Base-by-base conservation (phyloP, 2,329 filamentous ascomycete species). In the Stachybotrys elegans region DNA sequence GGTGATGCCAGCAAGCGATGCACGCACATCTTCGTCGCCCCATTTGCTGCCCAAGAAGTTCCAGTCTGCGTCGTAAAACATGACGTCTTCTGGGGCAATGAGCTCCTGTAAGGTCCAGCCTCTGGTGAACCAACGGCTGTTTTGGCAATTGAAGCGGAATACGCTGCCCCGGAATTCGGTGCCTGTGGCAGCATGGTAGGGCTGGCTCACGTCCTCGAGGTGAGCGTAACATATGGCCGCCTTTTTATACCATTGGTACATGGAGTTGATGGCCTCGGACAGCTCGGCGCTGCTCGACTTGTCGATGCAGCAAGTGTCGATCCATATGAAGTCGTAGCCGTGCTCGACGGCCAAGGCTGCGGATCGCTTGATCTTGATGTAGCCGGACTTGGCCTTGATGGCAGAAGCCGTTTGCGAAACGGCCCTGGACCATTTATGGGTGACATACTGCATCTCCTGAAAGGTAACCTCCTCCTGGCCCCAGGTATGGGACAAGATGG, bases 271-370 rank as follows among this genome's bases (percentile, higher is more conserved):
- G n/a, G 8, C 25, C 25, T 29, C 25, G n/a, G 25, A 29, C 3
- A 46, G 7, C 19, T 46, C 40, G 8, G 40, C 16, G 6, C 29
- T 37, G 13, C 40, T 43, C 3, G 2, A 5, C 13, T 38, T 43
- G 17, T 39, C 22, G 2, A 46, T 44, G 17, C 44, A 44, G 6
- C 44, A 46, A 5, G 44, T 46, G 22, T 46, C 44, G 1, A 46
- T 14, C 41, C 44, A 43, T 3, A 19, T 42, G 2, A 43, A 43
- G 0, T 17, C 2, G 1, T 43, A 25, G 5, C 43, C 45, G 7
- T 40, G 31, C 7, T 35, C 31, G n/a, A 17, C 31, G 19, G 31
- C 31, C n/a, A 35, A 17, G 31, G n/a, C 8, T 17, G 31, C 31
- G 13, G 31, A 8, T 9, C 31, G 31, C n/a, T 35, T 35, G 31